phyloP scores from a whole-genome alignment of 1,139 yeast genomes.

The Scheffersomyces cryptocercus region DNA sequence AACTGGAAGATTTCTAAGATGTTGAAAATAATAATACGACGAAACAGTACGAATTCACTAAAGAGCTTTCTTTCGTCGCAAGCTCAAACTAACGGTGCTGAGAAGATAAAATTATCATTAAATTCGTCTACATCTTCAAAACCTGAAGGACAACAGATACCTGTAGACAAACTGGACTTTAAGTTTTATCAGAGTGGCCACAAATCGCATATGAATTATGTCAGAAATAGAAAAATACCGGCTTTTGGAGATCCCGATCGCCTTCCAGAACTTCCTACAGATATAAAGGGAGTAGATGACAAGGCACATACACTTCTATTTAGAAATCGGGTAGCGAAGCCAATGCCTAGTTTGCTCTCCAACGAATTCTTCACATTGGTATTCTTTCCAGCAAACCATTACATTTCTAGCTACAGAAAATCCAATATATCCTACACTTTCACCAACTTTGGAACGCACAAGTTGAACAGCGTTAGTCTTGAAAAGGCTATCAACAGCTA shows the following conservation, averaged over 20 bases:
- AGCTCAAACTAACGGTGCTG: not conserved
- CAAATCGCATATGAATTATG: not conserved
- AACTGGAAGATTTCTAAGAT: too few relatives aligned
- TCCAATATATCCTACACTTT: conserved; percentile 42
- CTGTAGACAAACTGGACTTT: conserved; percentile 5
- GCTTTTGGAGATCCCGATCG: conserved; percentile 4
- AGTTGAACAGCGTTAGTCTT: conserved; percentile 27
- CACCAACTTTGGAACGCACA: conserved; percentile 29
- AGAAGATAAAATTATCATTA: too few relatives aligned
- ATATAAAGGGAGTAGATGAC: conserved; percentile 41
- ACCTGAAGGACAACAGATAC: not conserved
- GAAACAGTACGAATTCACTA: too few relatives aligned
- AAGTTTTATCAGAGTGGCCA: not conserved
- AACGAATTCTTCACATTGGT: conserved; percentile 26
- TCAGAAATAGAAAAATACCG: not conserved
- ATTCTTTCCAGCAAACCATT: conserved; percentile 28
- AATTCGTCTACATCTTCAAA: too few relatives aligned
- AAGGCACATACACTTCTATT: conserved; percentile 20
- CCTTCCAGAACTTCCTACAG: conserved; percentile 31
- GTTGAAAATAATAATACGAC: too few relatives aligned
- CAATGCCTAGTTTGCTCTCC: conserved; percentile 21
- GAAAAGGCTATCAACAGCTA: conserved; percentile 24
- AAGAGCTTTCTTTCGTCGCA: not conserved
- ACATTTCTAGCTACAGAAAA: conserved; percentile 30
- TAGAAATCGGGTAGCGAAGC: conserved; percentile 11